Evolutionary conservation across 345 rosid species (phyloP), one percentile per base, ranked within the genome.

Genomic region (Camelina hispida): DNA sequence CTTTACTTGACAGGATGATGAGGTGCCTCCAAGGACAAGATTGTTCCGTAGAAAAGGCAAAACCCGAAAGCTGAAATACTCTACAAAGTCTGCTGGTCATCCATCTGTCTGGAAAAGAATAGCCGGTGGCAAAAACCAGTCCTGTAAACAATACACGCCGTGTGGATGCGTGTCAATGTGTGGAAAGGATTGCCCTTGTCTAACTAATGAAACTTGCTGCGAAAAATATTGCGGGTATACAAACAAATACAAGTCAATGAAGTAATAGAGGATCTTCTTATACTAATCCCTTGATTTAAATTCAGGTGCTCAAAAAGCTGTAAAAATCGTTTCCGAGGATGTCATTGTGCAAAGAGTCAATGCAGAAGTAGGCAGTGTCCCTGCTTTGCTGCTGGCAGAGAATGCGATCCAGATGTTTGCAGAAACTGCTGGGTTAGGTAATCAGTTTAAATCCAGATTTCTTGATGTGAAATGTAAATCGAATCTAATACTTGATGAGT

Each of bases 361-460:
- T 92, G 99, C 86, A 88, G 99, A 84, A 95, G 99, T 71, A 81
- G 97, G 69, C 99, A 92, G 71, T 95, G 99, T 76, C 99, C 99
- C 12, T 95, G 99, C 82, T 95, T 92, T 87, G 99, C 97, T 69
- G 99, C 97, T 71, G 97, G 93, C 12, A 91, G 97, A 55, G 99
- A 95, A 86, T 95, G 99, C 76, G 99, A 95, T 81, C 99, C 99
- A 5, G 99, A 95, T 84, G 97, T 95, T 81, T 95, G 97, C 83
- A 85, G 97, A 64, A 95, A 92, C 74, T 95, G 99, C 84, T 92
- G 97, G 99, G 91, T 95, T 64, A 89, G 99, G 99, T 95, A 85
- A 14, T 60, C 61, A 1, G 2, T 69, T 66, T 47, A 66, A 38
- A 66, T 72, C 43, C 25, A 66, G 10, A 35, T 72, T 48, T 40